Conservation (phyloP, 2,329 filamentous ascomycete species). For the Thyridium curvatum region DNA sequence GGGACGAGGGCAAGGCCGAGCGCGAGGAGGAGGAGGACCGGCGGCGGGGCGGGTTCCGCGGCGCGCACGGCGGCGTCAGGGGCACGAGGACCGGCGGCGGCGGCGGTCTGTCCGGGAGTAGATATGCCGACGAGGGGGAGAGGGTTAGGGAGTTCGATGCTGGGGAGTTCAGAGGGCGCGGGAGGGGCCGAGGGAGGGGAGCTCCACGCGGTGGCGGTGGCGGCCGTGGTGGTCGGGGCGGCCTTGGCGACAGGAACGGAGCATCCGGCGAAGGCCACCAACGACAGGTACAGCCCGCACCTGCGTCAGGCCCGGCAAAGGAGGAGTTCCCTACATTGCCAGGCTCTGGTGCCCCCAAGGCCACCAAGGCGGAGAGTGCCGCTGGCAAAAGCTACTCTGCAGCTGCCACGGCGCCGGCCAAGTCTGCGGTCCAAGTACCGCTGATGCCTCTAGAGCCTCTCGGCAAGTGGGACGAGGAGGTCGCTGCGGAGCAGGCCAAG, state of each 20-base stretch:
- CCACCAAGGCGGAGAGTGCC: not conserved
- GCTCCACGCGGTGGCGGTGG: conserved; percentile 26
- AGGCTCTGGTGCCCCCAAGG: conserved; percentile 8
- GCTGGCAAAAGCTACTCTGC: not conserved
- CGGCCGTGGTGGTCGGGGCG: conserved; percentile 17
- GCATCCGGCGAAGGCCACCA: conserved; percentile 7
- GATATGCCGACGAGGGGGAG: not conserved
- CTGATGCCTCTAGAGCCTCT: conserved; percentile 23
- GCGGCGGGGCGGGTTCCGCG: conserved; percentile 10
- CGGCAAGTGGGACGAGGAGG: conserved; percentile 53
- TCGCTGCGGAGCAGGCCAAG: conserved; percentile 34
- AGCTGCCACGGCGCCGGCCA: conserved; percentile 9
- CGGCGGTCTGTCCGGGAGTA: conserved; percentile 2
- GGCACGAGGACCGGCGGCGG: conserved; percentile 4
- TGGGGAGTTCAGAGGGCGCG: conserved; percentile 25
- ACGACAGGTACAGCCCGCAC: conserved; percentile 6
- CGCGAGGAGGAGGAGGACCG: conserved; percentile 33
- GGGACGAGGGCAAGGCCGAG: conserved; percentile 53
- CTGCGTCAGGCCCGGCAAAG: conserved; percentile 22
- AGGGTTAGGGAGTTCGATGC: conserved; percentile 15
- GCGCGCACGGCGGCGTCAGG: conserved; percentile 8
- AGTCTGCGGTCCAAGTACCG: conserved; percentile 5
- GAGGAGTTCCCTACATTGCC: conserved; percentile 36
- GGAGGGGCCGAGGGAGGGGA: conserved; percentile 20
- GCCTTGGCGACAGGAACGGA: conserved; percentile 14